These are phyloP conservation scores for Candida cerambycidarum DNA, from an alignment of 805 yeast genomes.

Conservation along the genomic window DNA sequence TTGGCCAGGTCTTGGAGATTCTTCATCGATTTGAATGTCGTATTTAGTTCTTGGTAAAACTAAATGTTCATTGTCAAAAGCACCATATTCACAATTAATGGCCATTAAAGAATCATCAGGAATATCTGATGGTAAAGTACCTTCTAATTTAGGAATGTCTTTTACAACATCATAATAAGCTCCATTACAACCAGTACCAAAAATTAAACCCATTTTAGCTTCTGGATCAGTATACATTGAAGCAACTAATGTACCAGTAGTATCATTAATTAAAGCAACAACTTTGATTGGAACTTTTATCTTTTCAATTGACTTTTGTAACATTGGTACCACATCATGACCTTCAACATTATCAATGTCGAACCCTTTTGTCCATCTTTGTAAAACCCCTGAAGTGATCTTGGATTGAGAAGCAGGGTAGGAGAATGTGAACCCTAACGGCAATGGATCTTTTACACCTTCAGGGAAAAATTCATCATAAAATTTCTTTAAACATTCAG, in stretches of 20 bases:
- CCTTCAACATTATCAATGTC: constrained; percentile 94
- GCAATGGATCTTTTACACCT: constrained; percentile 60
- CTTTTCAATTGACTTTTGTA: constrained; percentile 69
- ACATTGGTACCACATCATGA: constrained; percentile 88
- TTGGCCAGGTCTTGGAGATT: constrained; percentile 95
- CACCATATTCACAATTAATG: constrained; percentile 97
- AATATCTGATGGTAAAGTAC: constrained; percentile 64
- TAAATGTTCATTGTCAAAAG: constrained; percentile 86
- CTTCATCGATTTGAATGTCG: constrained; percentile 75
- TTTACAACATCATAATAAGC: constrained; percentile 82
- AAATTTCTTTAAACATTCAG: constrained; percentile 72
- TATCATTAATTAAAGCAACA: constrained; percentile 92
- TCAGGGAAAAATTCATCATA: constrained; percentile 66
- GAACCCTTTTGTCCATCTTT: constrained; percentile 97
- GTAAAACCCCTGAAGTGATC: constrained; percentile 83
- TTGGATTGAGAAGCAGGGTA: constrained; percentile 84
- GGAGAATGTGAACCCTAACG: constrained; percentile 93
- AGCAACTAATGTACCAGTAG: constrained; percentile 96
- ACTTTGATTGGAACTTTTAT: constrained; percentile 75
- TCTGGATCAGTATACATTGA: constrained; percentile 87
- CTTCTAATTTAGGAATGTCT: constrained; percentile 79
- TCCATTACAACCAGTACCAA: constrained; percentile 97
- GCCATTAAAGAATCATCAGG: constrained; percentile 75
- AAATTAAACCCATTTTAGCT: constrained; percentile 91
- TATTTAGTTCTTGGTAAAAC: constrained; percentile 88